phyloP scores from a whole-genome alignment of 2,329 filamentous ascomycete genomes.

The Didymella arachidicola region DNA sequence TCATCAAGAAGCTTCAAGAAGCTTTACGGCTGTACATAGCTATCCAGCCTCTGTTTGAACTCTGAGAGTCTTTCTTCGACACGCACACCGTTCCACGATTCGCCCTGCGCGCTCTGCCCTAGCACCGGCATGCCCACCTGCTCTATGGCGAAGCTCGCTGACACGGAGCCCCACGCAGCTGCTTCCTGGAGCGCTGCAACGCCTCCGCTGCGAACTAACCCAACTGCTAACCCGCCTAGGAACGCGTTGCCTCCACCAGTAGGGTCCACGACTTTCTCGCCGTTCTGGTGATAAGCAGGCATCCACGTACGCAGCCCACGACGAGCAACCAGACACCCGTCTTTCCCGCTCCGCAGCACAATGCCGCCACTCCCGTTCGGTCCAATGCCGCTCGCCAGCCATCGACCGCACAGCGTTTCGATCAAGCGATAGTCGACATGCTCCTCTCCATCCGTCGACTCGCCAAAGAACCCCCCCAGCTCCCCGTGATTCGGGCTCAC shows the following conservation, averaged over 20 bases:
- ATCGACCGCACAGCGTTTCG: slow-evolving; percentile 52
- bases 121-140: slow-evolving; percentile 83
- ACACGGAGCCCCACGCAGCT: slow-evolving; percentile 78
- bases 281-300: slow-evolving; percentile 72
- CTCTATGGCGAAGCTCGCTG: slow-evolving; percentile 92
- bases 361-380: slow-evolving; percentile 59
- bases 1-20: slow-evolving; percentile 14
- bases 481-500: slow-evolving; percentile 87
- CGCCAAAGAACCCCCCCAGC: slow-evolving; percentile 83
- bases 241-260: slow-evolving; percentile 96
- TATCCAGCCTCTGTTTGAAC: slow-evolving; percentile 51
- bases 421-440: slow-evolving; percentile 51
- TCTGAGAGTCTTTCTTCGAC: slow-evolving; percentile 54
- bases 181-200: slow-evolving; percentile 69
- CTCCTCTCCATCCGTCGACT: slow-evolving; percentile 41
- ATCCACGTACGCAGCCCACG: slow-evolving; percentile 67
- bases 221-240: slow-evolving; percentile 68
- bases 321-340: slow-evolving; percentile 68
- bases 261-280: slow-evolving; percentile 77
- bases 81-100: slow-evolving; percentile 59
- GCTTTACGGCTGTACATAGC: slow-evolving; percentile 50
- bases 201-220: slow-evolving; percentile 60
- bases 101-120: slow-evolving; percentile 40
- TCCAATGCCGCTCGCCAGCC: slow-evolving; percentile 49
- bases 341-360: slow-evolving; percentile 74